phyloP scores from a whole-genome alignment of 2,329 filamentous ascomycete genomes.

The Meredithiella fracta region DNA sequence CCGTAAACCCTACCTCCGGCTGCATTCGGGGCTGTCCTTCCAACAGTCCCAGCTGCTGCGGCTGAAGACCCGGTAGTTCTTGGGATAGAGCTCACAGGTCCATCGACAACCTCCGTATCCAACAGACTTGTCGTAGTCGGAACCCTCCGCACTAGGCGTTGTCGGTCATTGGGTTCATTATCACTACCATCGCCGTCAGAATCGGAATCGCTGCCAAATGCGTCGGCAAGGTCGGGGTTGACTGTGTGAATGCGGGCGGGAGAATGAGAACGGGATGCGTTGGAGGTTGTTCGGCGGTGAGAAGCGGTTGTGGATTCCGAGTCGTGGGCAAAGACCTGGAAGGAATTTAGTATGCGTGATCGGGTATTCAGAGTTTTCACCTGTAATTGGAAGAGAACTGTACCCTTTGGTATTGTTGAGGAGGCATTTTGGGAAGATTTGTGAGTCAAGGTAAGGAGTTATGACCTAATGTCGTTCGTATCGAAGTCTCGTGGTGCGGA shows the following conservation, averaged over 20 bases:
- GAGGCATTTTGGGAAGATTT: constrained; percentile 3
- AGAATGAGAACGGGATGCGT: constrained; percentile 52
- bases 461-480: too few relatives aligned
- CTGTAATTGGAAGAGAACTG: neutral
- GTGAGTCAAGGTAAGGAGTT: too few relatives aligned
- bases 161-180: constrained; percentile 63
- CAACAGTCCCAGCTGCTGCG: neutral
- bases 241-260: constrained; percentile 31
- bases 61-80: neutral
- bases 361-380: neutral
- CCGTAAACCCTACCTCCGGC: constrained; percentile 36
- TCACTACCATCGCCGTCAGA: constrained; percentile 37
- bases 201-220: constrained; percentile 72
- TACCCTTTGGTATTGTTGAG: constrained; percentile 14
- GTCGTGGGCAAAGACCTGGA: constrained; percentile 42
- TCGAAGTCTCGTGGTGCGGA: too few relatives aligned
- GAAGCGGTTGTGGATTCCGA: constrained; percentile 27
- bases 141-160: constrained; percentile 57
- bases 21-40: neutral
- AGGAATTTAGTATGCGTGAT: neutral
- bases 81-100: constrained; percentile 15
- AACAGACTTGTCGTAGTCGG: constrained; percentile 16
- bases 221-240: constrained; percentile 73
- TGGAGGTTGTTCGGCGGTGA: constrained; percentile 20
- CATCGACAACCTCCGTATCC: constrained; percentile 11